Conservation (phyloP, 495 filamentous ascomycete species). For the Podospora sp. region DNA sequence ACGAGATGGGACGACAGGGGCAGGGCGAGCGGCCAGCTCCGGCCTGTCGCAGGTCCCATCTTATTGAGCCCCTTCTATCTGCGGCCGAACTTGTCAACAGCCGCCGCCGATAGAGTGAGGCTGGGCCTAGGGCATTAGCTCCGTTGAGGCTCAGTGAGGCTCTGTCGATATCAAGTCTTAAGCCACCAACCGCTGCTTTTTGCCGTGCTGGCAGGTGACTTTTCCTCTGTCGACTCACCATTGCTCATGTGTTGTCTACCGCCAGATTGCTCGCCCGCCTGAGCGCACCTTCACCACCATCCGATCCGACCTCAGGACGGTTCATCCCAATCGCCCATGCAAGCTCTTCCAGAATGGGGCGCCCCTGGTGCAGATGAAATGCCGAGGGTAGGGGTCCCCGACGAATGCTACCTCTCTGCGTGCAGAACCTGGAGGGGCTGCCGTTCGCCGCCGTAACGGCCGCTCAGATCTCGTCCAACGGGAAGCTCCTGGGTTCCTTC, state of each 20-base stretch:
- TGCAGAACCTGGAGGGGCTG: constrained; percentile 3
- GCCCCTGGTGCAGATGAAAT: constrained; percentile 7
- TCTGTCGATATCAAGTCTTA: constrained; percentile 4
- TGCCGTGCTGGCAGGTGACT: background rate
- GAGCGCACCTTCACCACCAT: background rate
- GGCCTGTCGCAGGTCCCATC: constrained; percentile 16
- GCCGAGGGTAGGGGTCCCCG: constrained; percentile 22
- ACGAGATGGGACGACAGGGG: constrained; percentile 24
- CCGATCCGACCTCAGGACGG: background rate
- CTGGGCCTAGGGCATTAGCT: background rate
- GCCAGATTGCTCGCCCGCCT: background rate
- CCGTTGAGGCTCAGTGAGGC: constrained; percentile 12
- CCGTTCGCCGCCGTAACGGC: constrained; percentile 1
- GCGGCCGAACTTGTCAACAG: constrained; percentile 10
- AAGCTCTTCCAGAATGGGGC: constrained; percentile 7
- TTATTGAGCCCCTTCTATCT: constrained; percentile 23
- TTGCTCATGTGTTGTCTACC: background rate
- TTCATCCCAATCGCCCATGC: constrained; percentile 11
- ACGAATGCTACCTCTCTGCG: constrained; percentile 20
- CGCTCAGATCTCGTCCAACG: constrained; percentile 20
- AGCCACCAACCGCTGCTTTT: background rate
- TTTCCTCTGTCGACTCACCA: background rate
- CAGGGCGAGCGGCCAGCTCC: constrained; percentile 13
- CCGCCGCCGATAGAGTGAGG: constrained; percentile 16
- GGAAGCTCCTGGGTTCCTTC: constrained; percentile 15